phyloP scores from a whole-genome alignment of 441 rosid genomes.

The Adansonia rubrostipa region DNA sequence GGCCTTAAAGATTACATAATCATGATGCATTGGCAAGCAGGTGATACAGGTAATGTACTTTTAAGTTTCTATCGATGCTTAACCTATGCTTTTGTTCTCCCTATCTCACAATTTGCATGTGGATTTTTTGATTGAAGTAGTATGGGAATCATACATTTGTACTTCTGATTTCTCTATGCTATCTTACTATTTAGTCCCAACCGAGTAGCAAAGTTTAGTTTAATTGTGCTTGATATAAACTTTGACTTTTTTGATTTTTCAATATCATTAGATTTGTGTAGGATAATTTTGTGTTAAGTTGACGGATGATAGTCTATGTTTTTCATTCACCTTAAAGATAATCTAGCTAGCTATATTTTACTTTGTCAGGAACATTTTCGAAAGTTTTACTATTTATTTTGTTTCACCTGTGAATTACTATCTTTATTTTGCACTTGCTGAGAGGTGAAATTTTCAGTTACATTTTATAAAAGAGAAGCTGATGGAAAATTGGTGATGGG shows the following conservation, averaged over 20 bases:
- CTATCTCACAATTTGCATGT: no score
- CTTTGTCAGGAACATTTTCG: conserved; percentile 16
- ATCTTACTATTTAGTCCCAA: conserved; percentile 3
- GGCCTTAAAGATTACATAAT: conserved; percentile 33
- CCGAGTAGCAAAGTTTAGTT: not conserved
- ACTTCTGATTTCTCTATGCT: not conserved
- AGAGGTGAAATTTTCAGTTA: conserved; percentile 30
- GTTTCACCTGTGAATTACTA: conserved; percentile 8
- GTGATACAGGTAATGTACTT: conserved; percentile 39
- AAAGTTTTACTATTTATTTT: conserved; percentile 1
- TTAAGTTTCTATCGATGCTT: not conserved
- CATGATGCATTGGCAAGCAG: conserved; percentile 29
- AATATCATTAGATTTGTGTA: not conserved
- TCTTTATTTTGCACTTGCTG: not conserved
- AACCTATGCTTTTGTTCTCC: not conserved
- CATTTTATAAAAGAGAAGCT: conserved; percentile 33
- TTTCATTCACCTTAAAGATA: not conserved
- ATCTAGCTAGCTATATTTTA: conserved; percentile 6
- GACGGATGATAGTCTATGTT: not conserved
- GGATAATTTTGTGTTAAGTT: not conserved
- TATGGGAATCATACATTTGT: no score
- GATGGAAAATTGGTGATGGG: conserved; percentile 33
- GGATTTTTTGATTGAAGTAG: not conserved
- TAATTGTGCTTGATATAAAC: not conserved
- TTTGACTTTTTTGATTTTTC: not conserved